A percentile compares a stretch with the other conserved stretches of the same genome.
phyloP scores from a whole-genome alignment of 164 flowering plant genomes.

The Warburgia ugandensis region DNA sequence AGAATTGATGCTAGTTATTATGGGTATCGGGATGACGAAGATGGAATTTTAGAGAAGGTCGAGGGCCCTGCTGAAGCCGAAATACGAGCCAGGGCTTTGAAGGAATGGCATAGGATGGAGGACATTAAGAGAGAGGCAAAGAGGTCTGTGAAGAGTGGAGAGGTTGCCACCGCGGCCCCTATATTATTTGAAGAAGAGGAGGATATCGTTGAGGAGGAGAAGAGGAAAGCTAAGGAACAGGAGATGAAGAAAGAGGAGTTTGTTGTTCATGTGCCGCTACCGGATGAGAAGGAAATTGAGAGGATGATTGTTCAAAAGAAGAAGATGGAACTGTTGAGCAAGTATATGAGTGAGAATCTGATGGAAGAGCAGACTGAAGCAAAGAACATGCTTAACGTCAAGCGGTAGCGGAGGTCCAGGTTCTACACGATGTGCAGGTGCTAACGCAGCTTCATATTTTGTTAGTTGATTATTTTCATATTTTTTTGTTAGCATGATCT shows the following conservation, averaged over 20 bases:
- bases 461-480: no score
- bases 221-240: conserved; percentile 36
- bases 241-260: conserved; percentile 49
- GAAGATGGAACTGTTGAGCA: conserved; percentile 77
- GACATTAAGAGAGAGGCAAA: conserved; percentile 68
- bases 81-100: conserved; percentile 56
- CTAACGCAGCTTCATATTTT: no score
- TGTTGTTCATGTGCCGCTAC: conserved; percentile 84
- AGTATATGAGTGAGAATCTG: conserved; percentile 60
- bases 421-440: no score
- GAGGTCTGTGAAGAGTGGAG: conserved; percentile 74
- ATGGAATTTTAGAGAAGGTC: conserved; percentile 65
- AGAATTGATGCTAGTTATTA: conserved; percentile 93
- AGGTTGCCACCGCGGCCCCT: conserved; percentile 34
- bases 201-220: conserved; percentile 84
- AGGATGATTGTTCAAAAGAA: conserved; percentile 92
- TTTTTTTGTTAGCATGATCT: no score
- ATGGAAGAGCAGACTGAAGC: conserved; percentile 81
- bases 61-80: conserved; percentile 66
- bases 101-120: conserved; percentile 71
- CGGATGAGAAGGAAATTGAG: conserved; percentile 93
- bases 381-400: conserved; percentile 83
- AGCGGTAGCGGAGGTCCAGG: no score
- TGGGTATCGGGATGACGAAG: conserved; percentile 90
- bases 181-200: conserved; percentile 75